Percentiles rank a stretch among this genome's conserved stretches.
phyloP scores from a whole-genome alignment of 108 stramenopile species.

The Licmophora abbreviata region DNA sequence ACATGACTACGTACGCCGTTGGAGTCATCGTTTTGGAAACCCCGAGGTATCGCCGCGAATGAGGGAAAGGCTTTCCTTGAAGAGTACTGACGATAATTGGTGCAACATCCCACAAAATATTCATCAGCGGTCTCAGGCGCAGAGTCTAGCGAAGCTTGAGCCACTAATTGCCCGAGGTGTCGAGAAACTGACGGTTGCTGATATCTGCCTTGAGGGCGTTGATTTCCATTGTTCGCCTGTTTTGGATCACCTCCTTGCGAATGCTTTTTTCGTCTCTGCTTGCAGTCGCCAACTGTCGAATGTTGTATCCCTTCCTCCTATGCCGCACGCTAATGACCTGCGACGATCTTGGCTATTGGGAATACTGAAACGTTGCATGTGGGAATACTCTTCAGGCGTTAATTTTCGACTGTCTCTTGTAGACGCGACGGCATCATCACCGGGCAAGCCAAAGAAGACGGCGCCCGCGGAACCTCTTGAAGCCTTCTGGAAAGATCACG shows the following conservation, averaged over 20 bases:
- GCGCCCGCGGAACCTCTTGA: no score
- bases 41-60: no score
- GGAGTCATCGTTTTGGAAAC: constrained; percentile 50
- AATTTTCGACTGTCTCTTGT: constrained; percentile 42
- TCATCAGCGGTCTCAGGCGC: no score
- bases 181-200: constrained; percentile 22
- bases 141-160: no score
- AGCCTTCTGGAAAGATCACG: no score
- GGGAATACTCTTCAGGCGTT: constrained; percentile 70
- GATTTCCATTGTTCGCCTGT: constrained; percentile 84
- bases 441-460: no score
- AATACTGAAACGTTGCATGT: constrained; percentile 55
- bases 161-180: constrained; percentile 12
- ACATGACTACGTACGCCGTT: constrained; percentile 31
- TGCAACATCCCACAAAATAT: no score
- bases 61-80: no score
- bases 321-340: constrained; percentile 11
- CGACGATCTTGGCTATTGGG: constrained; percentile 24
- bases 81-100: no score
- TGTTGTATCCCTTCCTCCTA: background rate
- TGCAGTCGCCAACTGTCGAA: constrained; percentile 6
- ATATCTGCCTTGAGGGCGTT: constrained; percentile 53
- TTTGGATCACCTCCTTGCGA: constrained; percentile 32
- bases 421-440: no score
- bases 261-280: constrained; percentile 9